These are phyloP conservation scores for Alternaria consortialis DNA, from an alignment of 2,329 filamentous ascomycete genomes.

Conservation along the genomic window DNA sequence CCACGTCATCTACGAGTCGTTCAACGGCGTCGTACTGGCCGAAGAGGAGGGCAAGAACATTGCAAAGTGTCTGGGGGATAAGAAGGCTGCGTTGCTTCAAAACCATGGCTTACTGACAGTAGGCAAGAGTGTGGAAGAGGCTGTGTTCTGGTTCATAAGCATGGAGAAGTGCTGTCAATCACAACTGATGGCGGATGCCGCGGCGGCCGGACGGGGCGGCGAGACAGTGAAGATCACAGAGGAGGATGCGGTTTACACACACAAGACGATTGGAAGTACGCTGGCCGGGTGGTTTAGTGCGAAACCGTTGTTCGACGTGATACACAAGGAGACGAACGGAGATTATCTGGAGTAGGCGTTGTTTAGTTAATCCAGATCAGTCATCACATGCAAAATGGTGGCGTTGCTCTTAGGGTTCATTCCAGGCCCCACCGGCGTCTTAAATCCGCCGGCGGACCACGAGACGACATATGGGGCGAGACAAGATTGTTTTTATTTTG, in stretches of 20 bases:
- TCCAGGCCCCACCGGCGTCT: not conserved
- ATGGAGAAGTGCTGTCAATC: constrained; percentile 64
- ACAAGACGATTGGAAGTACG: constrained; percentile 69
- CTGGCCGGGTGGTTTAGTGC: constrained; percentile 73
- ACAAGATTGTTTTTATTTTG: constrained; percentile 7
- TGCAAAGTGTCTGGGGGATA: constrained; percentile 57
- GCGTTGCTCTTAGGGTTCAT: not conserved
- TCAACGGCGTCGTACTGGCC: constrained; percentile 63
- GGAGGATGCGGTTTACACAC: constrained; percentile 73
- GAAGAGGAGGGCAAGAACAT: constrained; percentile 64
- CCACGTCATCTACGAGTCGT: constrained; percentile 61
- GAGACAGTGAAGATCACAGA: constrained; percentile 73
- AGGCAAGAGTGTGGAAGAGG: constrained; percentile 60
- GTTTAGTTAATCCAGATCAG: not conserved
- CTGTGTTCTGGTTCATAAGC: constrained; percentile 63
- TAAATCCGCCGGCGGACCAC: not conserved
- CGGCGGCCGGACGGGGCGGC: constrained; percentile 68
- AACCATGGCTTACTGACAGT: constrained; percentile 64
- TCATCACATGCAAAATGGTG: constrained; percentile 2
- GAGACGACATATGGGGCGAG: constrained; percentile 4
- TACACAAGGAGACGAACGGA: constrained; percentile 67
- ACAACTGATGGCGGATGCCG: constrained; percentile 63
- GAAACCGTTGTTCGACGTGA: constrained; percentile 75
- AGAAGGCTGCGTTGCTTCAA: constrained; percentile 63
- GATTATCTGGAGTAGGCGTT: constrained; percentile 60